Evolutionary conservation across 805 yeast species (phyloP).

Genomic region (Candida cerambycidarum): DNA sequence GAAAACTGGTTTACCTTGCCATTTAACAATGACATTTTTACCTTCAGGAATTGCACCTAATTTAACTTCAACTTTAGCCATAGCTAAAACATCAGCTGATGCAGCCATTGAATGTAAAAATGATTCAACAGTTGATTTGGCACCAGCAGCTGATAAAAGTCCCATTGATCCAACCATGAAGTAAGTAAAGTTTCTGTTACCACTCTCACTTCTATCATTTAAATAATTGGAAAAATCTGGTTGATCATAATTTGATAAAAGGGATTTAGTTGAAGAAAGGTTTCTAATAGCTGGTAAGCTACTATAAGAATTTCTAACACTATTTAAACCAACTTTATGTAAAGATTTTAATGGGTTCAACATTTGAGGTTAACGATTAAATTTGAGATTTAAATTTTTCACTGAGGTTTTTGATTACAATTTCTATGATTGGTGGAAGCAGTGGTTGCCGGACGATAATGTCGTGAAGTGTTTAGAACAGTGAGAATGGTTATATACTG

Average conservation of each 20-base stretch:
- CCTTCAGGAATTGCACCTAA: conserved; percentile 93
- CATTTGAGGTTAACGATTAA: not conserved
- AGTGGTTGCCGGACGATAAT: not conserved
- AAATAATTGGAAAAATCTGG: conserved; percentile 86
- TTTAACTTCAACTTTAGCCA: conserved; percentile 99
- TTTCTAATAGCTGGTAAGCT: conserved; percentile 35
- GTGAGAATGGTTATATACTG: no score
- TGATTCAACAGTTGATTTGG: conserved; percentile 92
- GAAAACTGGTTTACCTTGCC: conserved; percentile 99
- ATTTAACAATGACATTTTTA: conserved; percentile 95
- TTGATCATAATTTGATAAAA: conserved; percentile 79
- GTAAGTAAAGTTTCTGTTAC: conserved; percentile 81
- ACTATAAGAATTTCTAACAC: conserved; percentile 3
- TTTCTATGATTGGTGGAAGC: conserved; percentile 9
- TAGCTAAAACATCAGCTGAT: conserved; percentile 96
- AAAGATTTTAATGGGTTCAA: conserved; percentile 8
- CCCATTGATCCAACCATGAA: conserved; percentile 98
- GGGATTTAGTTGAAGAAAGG: conserved; percentile 50
- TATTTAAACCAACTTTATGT: conserved; percentile 11
- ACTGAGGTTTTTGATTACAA: conserved; percentile 6
- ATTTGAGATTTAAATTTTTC: conserved; percentile 2
- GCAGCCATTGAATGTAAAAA: conserved; percentile 94
- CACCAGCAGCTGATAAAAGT: conserved; percentile 86
- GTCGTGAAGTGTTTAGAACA: not conserved
- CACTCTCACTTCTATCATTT: conserved; percentile 68